Evolutionary conservation across 2,329 filamentous ascomycete species (phyloP), one percentile per base, ranked within the genome.

Genomic region (Colletotrichum sp.): DNA sequence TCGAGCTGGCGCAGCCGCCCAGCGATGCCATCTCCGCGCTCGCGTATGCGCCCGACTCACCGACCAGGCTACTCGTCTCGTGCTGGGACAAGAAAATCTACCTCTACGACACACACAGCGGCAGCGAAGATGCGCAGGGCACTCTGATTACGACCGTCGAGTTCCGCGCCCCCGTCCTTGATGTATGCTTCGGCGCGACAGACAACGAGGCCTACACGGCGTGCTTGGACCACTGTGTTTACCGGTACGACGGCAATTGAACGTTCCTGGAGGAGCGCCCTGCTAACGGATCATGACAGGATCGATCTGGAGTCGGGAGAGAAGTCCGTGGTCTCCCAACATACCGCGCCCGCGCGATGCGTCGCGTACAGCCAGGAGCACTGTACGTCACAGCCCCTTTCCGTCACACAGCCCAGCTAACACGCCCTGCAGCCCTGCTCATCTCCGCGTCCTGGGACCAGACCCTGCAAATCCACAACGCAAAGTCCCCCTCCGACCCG

Each of bases 61-160:
- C 93, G 5, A 92, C 90, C 70, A 94, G 93, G 80, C 90, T 99
- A 49, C 91, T 98, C n/a, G 96, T 96, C 80, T 94, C 96, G 13
- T 98, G 96, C 72, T 99, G 97, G 97, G 96, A 99, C 86, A 95
- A 93, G 85, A 92, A 95, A 83, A 92, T 98, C 72, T 98, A 98
- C 85, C 89, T 96, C 69, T 99, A 99, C 89, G 95, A 98, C 82
- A 90, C 94, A 75, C 87, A 88, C 22, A 85, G 86, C 62, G 87
- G 88, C 77, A 90, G 90, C 72, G 90, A 91, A 27, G 89, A 90
- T 78, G 88, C 90, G 62, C 83, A 85, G 25, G 93, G 92, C 8
- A 91, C 90, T 71, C 88, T 98, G 34, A 82, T 96, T 36, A 90
- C 92, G 78, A 95, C 93, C 78, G 95, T 94, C 81, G 93, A 96